Conservation (phyloP, 345 rosid genomes). For the Cardamine chenopodiifolia region DNA sequence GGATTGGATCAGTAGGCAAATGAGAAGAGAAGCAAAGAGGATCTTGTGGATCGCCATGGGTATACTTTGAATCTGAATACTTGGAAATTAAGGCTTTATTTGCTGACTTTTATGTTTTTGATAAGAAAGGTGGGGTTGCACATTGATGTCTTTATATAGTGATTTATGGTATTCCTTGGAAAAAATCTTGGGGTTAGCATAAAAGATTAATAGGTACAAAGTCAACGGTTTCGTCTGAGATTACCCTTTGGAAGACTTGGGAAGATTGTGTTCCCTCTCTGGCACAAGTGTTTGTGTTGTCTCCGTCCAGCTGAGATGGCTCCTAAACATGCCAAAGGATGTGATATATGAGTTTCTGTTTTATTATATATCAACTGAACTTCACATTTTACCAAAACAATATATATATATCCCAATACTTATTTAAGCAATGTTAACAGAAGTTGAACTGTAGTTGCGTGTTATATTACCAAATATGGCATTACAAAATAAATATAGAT, state of each 20-base stretch:
- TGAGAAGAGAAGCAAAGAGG: constrained; percentile 41
- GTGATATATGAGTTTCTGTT: constrained; percentile 23
- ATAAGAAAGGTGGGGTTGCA: constrained; percentile 37
- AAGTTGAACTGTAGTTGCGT: too few species aligned
- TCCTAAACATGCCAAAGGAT: constrained; percentile 42
- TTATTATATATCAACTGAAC: constrained; percentile 23
- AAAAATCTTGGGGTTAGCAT: constrained; percentile 28
- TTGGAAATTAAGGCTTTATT: constrained; percentile 6
- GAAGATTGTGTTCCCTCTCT: constrained; percentile 42
- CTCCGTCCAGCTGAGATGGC: constrained; percentile 40
- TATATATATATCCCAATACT: too few species aligned
- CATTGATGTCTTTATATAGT: constrained; percentile 36
- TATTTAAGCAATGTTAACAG: too few species aligned
- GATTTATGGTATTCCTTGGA: constrained; percentile 24
- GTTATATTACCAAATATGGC: too few species aligned
- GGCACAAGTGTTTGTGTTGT: constrained; percentile 41
- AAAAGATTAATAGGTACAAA: constrained; percentile 27
- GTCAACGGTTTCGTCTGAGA: constrained; percentile 43
- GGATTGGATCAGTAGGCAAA: constrained; percentile 32
- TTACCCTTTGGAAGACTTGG: constrained; percentile 46
- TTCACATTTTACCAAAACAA: too few species aligned
- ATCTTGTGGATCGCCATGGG: constrained; percentile 44
- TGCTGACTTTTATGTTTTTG: constrained; percentile 38
- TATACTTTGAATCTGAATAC: constrained; percentile 30
- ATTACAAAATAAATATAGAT: too few species aligned